Evolutionary conservation across 2,329 filamentous ascomycete genomes (phyloP).

Genomic region (Arthroderma sp.): DNA sequence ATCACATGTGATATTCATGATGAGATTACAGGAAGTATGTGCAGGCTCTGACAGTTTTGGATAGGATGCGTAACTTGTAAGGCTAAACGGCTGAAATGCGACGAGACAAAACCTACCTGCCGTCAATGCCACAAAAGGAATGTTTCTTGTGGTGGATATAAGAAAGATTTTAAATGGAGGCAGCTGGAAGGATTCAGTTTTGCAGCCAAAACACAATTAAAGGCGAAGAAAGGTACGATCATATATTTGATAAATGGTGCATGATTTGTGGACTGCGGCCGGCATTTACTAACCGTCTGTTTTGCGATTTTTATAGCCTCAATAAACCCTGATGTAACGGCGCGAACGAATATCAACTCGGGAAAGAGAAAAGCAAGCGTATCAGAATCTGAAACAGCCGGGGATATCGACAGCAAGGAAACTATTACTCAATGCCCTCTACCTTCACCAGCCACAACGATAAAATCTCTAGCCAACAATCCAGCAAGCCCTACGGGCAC

Average conservation of each 20-base stretch:
- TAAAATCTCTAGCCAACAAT: no score
- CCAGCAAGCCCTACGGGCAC: no score
- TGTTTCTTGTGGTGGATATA: conserved; percentile 57
- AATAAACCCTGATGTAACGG: no score
- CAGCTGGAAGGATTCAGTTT: conserved; percentile 53
- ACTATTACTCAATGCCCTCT: no score
- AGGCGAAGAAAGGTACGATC: conserved; percentile 34
- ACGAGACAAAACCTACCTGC: conserved; percentile 57
- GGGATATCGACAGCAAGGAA: no score
- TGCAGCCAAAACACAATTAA: conserved; percentile 23
- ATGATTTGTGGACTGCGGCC: no score
- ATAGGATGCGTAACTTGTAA: conserved; percentile 62
- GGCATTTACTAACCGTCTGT: no score
- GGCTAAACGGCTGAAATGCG: conserved; percentile 59
- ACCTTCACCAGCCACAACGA: no score
- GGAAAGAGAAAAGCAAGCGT: no score
- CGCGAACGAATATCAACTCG: no score
- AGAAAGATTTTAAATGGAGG: conserved; percentile 64
- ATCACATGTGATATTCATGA: conserved; percentile 6
- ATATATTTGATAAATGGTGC: not conserved
- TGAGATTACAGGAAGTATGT: not conserved
- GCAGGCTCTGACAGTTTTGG: conserved; percentile 6
- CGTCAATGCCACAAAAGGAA: conserved; percentile 53
- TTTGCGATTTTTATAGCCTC: no score
- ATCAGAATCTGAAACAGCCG: no score